Percentiles rank a stretch among this genome's conserved stretches.
Evolutionary conservation across 202 grass and related monocot genomes (phyloP).

Genomic region (Bolboschoenoplectus hybrid): DNA sequence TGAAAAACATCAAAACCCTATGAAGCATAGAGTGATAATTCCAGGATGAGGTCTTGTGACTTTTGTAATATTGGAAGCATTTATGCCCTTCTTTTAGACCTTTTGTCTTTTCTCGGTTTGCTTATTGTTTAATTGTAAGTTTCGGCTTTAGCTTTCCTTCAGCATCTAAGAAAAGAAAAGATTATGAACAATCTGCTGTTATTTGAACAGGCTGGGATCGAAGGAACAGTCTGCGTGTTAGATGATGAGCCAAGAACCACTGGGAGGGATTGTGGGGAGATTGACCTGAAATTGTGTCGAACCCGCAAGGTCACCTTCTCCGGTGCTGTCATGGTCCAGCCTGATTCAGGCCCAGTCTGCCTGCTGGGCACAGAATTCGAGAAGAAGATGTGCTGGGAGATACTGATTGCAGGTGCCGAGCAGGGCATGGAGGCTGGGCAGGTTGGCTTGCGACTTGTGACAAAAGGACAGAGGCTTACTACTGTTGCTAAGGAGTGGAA

Average conservation of each 20-base stretch:
- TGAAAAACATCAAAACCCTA: not conserved
- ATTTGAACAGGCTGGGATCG: constrained; percentile 72
- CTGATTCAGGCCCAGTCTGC: constrained; percentile 92
- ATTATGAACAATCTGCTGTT: constrained; percentile 4
- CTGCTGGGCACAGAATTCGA: constrained; percentile 93
- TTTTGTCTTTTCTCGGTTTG: not conserved
- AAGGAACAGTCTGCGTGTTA: constrained; percentile 78
- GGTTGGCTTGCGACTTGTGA: constrained; percentile 90
- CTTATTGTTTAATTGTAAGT: not conserved
- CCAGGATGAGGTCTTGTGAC: not conserved
- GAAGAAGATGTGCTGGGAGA: constrained; percentile 97
- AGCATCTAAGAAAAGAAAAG: not conserved
- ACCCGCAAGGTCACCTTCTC: constrained; percentile 80
- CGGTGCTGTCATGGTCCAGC: constrained; percentile 88
- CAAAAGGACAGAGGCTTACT: constrained; percentile 81
- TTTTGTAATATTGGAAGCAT: not conserved
- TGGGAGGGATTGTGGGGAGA: constrained; percentile 81
- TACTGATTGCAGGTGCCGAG: constrained; percentile 90
- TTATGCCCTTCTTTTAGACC: not conserved
- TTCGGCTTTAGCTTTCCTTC: not conserved
- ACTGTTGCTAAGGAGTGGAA: constrained; percentile 96
- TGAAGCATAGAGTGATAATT: not conserved
- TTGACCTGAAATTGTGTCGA: constrained; percentile 68
- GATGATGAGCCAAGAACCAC: constrained; percentile 90
- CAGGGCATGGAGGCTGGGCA: constrained; percentile 98